These are phyloP conservation scores for Angomonas deanei DNA, from an alignment of 208 protist species.

Conservation along the genomic window DNA sequence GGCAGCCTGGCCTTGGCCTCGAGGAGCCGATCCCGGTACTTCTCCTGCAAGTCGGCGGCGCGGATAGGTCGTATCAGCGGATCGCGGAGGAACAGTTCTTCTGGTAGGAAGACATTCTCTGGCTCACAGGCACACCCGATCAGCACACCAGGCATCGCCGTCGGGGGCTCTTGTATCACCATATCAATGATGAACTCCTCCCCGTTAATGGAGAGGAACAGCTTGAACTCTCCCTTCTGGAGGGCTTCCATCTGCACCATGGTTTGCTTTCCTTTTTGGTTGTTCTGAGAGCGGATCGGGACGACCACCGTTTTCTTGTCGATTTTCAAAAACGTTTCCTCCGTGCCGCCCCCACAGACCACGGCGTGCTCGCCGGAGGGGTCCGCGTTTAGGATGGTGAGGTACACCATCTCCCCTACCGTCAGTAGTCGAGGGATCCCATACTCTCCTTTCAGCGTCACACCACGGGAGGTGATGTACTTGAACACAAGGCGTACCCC, in stretches of 20 bases:
- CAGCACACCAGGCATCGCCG: slow-evolving; percentile 59
- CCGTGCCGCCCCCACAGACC: background rate
- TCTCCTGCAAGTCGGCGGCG: slow-evolving; percentile 13
- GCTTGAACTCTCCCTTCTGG: slow-evolving; percentile 20
- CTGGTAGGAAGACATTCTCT: slow-evolving; percentile 27
- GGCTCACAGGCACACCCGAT: slow-evolving; percentile 56
- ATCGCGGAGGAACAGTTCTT: slow-evolving; percentile 21
- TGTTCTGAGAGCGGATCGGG: background rate
- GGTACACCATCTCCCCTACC: slow-evolving; percentile 56
- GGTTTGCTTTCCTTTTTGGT: background rate
- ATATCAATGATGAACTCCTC: slow-evolving; percentile 44
- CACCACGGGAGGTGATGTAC: slow-evolving; percentile 58
- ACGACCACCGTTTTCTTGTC: background rate
- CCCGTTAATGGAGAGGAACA: slow-evolving; percentile 38
- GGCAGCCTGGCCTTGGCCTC: slow-evolving; percentile 10
- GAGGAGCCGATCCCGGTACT: background rate
- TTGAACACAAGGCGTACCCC: slow-evolving; percentile 46
- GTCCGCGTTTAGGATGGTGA: slow-evolving; percentile 14
- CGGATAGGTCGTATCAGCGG: slow-evolving; percentile 26
- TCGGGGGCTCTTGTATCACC: slow-evolving; percentile 32
- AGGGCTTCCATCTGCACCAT: background rate
- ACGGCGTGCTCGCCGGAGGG: background rate
- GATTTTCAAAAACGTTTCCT: background rate
- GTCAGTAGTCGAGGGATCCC: slow-evolving; percentile 40
- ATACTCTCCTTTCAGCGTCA: slow-evolving; percentile 41